Percentiles rank a stretch among this genome's conserved stretches.
These are phyloP conservation scores for Penicillium expansum DNA, from an alignment of 2,329 filamentous ascomycete genomes.

Conservation along the genomic window DNA sequence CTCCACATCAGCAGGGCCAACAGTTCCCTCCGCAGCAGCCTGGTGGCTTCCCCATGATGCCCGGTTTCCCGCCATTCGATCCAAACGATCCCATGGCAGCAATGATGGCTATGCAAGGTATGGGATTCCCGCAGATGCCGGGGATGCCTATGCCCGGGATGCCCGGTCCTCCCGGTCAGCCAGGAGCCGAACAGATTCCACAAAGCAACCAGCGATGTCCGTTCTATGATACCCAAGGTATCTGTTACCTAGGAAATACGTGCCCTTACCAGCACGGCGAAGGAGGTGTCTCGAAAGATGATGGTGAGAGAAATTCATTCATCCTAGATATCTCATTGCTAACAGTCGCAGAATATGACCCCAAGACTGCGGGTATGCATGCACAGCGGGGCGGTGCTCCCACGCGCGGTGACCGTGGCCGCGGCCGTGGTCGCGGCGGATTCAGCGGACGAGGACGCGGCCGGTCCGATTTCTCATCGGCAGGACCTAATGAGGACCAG, in stretches of 20 bases:
- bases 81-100: slow-evolving; percentile 56
- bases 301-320: slow-evolving; percentile 28
- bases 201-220: slow-evolving; percentile 47
- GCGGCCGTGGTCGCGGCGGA: slow-evolving; percentile 45
- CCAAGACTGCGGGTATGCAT: slow-evolving; percentile 46
- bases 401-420: slow-evolving; percentile 36
- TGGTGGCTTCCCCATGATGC: slow-evolving; percentile 39
- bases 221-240: slow-evolving; percentile 59
- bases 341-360: slow-evolving; percentile 51
- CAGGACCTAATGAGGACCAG: slow-evolving; percentile 53
- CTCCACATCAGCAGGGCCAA: slow-evolving; percentile 20
- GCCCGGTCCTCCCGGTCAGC: slow-evolving; percentile 27
- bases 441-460: slow-evolving; percentile 39
- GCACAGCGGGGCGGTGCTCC: slow-evolving; percentile 24
- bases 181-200: slow-evolving; percentile 27
- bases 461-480: slow-evolving; percentile 54
- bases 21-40: slow-evolving; percentile 30
- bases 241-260: slow-evolving; percentile 54
- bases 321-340: slow-evolving; percentile 1
- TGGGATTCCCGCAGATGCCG: slow-evolving; percentile 52
- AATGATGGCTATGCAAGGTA: slow-evolving; percentile 53
- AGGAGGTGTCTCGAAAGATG: slow-evolving; percentile 37
- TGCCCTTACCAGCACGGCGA: slow-evolving; percentile 59
- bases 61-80: slow-evolving; percentile 53
- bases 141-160: slow-evolving; percentile 47